Percentiles rank a stretch among this genome's conserved stretches.
phyloP scores from a whole-genome alignment of 148 eudicot species.

The Rhododendron simsii region DNA sequence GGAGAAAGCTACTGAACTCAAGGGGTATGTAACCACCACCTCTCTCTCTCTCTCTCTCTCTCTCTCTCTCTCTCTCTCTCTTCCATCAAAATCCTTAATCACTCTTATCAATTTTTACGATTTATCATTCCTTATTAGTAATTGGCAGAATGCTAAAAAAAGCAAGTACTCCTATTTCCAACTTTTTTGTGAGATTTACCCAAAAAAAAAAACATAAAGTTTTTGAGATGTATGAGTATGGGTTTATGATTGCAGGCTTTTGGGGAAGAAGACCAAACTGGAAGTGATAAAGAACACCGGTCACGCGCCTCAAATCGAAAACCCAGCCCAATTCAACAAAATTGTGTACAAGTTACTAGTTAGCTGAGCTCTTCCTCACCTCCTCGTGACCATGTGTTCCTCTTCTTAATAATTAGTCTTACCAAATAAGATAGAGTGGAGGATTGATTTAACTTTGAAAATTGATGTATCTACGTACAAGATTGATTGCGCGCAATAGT shows the following conservation, averaged over 20 bases:
- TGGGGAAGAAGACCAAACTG: slow-evolving; percentile 37
- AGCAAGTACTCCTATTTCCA: too few species aligned
- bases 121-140: too few species aligned
- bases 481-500: not conserved
- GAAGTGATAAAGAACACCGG: slow-evolving; percentile 38
- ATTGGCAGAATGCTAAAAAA: too few species aligned
- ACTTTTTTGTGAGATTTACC: too few species aligned
- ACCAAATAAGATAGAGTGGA: not conserved
- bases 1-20: slow-evolving; percentile 47
- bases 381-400: not conserved
- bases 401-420: not conserved
- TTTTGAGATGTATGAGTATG: not conserved
- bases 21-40: slow-evolving; percentile 29
- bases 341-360: slow-evolving; percentile 31
- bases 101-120: too few species aligned
- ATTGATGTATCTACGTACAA: not conserved
- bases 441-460: not conserved
- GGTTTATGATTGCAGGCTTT: slow-evolving; percentile 20
- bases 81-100: not conserved
- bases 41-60: too few species aligned
- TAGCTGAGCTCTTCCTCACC: slow-evolving; percentile 10
- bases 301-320: slow-evolving; percentile 42
- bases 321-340: slow-evolving; percentile 28
- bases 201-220: too few species aligned
- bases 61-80: too few species aligned